Base-by-base conservation (phyloP, 257 asterid species). In the Primulina huaijiensis region DNA sequence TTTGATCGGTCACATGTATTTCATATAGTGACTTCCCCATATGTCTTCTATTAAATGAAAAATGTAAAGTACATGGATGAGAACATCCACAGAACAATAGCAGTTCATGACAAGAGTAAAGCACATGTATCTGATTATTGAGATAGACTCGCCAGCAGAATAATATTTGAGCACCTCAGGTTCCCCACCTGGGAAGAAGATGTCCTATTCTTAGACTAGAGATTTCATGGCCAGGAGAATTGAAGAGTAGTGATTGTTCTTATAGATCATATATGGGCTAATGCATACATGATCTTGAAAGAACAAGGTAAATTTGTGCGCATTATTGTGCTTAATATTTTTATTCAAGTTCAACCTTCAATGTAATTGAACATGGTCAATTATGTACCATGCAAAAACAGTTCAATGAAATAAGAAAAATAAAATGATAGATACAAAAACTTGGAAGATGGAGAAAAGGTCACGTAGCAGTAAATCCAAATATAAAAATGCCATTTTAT, bases 381-480 rank as follows among this genome's bases (percentile, higher is more conserved):
- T 10, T 40, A 40, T 2, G 16, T 11, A 40, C 23, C 25, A 55
- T 5, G 53, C 12, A 6, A 67, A 10, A 68, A 52, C 10, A 62
- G n/a, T 19, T 25, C 34, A 55, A 14, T 53, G 21, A 64, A 64
- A 67, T 29, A 64, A 60, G 10, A 58, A 14, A 14, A 61, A 31
- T 11, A 34, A 29, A 79, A 62, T 17, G 23, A 29, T 52, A n/a
- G 27, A 60, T 17, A 30, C 27, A 20, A 67, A 69, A 64, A 67
- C 60, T 53, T 55, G 34, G 37, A 67, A 72, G 68, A 59, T 40
- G 16, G 0, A n/a, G 62, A 69, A 50, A 55, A 52, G 12, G 19
- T 55, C n/a, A 62, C 20, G 67, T 29, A 29, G 75, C 72, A 57
- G 62, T 60, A 75, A 64, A 72, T 60, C 31, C 23, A 57, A 43